Base-by-base conservation (phyloP, 768 basidiomycete species). In the Tylopilus intermedius region DNA sequence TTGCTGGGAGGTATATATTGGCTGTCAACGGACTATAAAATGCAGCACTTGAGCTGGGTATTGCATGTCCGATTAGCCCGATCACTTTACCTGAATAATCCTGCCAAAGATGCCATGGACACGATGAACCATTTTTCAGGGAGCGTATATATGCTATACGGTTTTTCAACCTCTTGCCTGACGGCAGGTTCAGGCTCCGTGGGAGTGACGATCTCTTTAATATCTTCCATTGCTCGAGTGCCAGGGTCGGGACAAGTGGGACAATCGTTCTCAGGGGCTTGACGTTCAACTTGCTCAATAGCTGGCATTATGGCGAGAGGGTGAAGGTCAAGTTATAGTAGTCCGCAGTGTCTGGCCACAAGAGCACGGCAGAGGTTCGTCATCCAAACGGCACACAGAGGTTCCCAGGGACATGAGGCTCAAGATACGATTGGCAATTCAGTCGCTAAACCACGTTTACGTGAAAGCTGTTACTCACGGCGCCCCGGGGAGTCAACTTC, bases 1-100 rank as follows among this genome's bases (percentile, higher is more conserved):
- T 84, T 11, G 83, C 88, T 6, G 89, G 88, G 44, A 89, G 80
- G 63, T 90, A 91, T 51, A 90, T 85, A 51, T 83, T 89, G 3
- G 86, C 77, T 2, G 88, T 86, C 10, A 90, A 69, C 0, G 86
- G 86, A 60, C 84, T 86, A 41, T 44, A 22, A 30, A 22, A 35
- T 39, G 15, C 4, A 39, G 45, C 11, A 14, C 8, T 30, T 49
- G 33, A 53, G 39, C 18, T 33, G n/a, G 26, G 49, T 15, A 18
- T 26, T 39, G 26, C 15, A 33, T 21, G 13, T 38, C 13, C 43
- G 44, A 7, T 15, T 14, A 50, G 5, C 8, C 43, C 32, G 30
- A 52, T 35, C 8, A 8, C 11, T 44, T 51, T 40, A 76, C 86
- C 86, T 88, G 65, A 86, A 88, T 1, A 85, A 48, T 0, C 76